Evolutionary conservation across 192 early-diverging fungal species (phyloP).

Genomic region (Chytriomyces sp.): DNA sequence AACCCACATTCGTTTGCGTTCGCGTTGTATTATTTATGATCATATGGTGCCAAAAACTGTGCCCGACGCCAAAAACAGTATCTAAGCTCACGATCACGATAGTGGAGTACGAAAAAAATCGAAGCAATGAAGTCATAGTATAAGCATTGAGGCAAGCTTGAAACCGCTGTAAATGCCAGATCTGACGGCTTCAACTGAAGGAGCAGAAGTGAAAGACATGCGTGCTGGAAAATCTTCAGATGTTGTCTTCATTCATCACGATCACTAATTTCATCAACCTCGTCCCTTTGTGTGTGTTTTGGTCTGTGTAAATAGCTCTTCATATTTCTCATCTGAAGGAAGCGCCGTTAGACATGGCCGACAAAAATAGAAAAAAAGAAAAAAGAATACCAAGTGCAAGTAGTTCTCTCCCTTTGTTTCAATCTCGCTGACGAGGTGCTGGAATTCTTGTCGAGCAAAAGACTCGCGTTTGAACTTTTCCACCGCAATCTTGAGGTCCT

Average conservation of each 20-base stretch:
- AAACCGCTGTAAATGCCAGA: neutral
- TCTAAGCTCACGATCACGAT: conserved; percentile 19
- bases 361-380: neutral
- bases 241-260: conserved; percentile 9
- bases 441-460: conserved; percentile 36
- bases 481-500: conserved; percentile 36
- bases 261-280: conserved; percentile 17
- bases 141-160: too few species aligned
- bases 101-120: conserved; percentile 50
- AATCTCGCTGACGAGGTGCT: conserved; percentile 40
- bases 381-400: conserved; percentile 39
- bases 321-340: conserved; percentile 27
- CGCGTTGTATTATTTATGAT: neutral
- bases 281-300: conserved; percentile 3
- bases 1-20: neutral
- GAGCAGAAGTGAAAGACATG: neutral
- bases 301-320: conserved; percentile 34
- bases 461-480: conserved; percentile 40
- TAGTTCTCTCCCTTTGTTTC: conserved; percentile 48
- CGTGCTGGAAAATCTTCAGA: neutral
- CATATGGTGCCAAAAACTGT: neutral
- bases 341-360: neutral
- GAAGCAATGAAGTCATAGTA: conserved; percentile 38
- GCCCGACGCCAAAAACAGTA: too few species aligned
- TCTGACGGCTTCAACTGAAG: neutral